These are phyloP conservation scores for Maudiozyma humilis DNA, from an alignment of 1,139 yeast genomes.

Conservation along the genomic window DNA sequence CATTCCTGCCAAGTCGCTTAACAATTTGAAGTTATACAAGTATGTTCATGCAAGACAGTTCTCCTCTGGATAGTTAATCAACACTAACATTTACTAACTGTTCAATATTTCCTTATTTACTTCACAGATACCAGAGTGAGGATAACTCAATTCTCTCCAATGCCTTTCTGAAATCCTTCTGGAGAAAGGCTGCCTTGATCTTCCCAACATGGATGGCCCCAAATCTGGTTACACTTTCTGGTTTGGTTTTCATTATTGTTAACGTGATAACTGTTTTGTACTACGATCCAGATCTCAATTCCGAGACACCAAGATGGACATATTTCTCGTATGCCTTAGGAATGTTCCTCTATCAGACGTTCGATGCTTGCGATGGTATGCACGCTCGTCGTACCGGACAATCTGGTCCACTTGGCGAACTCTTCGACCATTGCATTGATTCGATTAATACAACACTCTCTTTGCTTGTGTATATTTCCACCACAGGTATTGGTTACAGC, in stretches of 20 bases:
- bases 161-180: slow-evolving; percentile 67
- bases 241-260: slow-evolving; percentile 59
- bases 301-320: slow-evolving; percentile 69
- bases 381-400: slow-evolving; percentile 92
- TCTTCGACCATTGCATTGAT: slow-evolving; percentile 90
- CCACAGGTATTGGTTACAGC: slow-evolving; percentile 63
- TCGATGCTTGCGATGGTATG: slow-evolving; percentile 93
- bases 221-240: slow-evolving; percentile 72
- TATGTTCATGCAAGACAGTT: too few relatives aligned
- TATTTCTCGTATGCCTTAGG: slow-evolving; percentile 77
- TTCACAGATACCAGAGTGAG: slow-evolving; percentile 61
- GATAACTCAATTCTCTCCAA: slow-evolving; percentile 76
- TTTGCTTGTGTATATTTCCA: slow-evolving; percentile 62
- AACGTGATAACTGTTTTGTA: slow-evolving; percentile 61
- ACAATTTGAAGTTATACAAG: background rate
- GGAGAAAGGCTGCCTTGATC: slow-evolving; percentile 54
- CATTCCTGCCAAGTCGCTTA: slow-evolving; percentile 41
- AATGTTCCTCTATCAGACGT: slow-evolving; percentile 83
- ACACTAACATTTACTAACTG: background rate
- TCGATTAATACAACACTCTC: slow-evolving; percentile 85
- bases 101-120: slow-evolving; percentile 10
- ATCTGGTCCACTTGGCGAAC: slow-evolving; percentile 89
- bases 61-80: background rate
- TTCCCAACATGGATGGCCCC: slow-evolving; percentile 89
- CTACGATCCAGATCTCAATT: slow-evolving; percentile 60